Evolutionary conservation across 2,329 filamentous ascomycete genomes (phyloP).

Genomic region (Neonectria ditissima): DNA sequence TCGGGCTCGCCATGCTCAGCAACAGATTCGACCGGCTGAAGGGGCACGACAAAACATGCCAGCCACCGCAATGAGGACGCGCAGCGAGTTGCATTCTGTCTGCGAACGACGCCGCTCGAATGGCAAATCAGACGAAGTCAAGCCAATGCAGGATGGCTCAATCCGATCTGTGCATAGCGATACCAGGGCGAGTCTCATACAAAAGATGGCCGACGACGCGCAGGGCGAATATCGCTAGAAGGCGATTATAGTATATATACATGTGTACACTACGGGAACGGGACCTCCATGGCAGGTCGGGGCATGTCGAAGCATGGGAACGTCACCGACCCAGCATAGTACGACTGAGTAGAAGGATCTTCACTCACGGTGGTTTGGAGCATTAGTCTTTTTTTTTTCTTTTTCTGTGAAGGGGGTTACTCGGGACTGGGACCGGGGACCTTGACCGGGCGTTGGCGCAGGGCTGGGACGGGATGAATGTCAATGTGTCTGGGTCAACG

Average conservation of each 20-base stretch:
- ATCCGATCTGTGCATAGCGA: constrained; percentile 24
- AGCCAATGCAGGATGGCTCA: constrained; percentile 5
- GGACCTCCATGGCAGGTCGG: constrained; percentile 13
- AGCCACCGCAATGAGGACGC: constrained; percentile 22
- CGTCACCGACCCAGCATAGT: constrained; percentile 12
- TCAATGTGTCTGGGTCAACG: constrained; percentile 42
- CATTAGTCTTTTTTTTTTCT: constrained; percentile 33
- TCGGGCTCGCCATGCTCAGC: constrained; percentile 48
- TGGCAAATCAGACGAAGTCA: constrained; percentile 2
- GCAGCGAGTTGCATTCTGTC: constrained; percentile 7
- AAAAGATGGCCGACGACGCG: constrained; percentile 19
- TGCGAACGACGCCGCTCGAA: background rate
- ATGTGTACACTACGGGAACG: constrained; percentile 42
- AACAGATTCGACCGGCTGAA: constrained; percentile 51
- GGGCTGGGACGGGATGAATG: constrained; percentile 38
- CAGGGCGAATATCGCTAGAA: constrained; percentile 24
- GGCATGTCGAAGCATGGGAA: background rate
- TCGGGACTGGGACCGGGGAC: constrained; percentile 34
- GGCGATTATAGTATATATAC: constrained; percentile 39
- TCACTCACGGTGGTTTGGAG: constrained; percentile 28
- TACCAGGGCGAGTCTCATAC: constrained; percentile 20
- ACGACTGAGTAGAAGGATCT: constrained; percentile 26
- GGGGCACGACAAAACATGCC: constrained; percentile 29
- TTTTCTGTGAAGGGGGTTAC: constrained; percentile 28
- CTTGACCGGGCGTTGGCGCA: constrained; percentile 44